Evolutionary conservation across 2,329 filamentous ascomycete genomes (phyloP).

Genomic region (Fusarium nygamai): DNA sequence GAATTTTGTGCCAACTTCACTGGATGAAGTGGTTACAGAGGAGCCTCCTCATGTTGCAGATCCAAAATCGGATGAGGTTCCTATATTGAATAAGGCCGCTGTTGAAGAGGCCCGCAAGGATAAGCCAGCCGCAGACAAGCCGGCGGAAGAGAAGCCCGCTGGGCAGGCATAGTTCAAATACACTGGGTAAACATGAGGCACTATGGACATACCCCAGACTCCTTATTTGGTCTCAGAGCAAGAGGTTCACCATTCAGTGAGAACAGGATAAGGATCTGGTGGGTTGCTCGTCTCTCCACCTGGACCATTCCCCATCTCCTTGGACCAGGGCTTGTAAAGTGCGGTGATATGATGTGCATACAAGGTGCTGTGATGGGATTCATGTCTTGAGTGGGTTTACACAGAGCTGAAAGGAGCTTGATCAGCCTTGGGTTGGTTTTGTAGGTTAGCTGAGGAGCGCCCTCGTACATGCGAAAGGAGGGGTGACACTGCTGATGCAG

Average conservation of each 20-base stretch:
- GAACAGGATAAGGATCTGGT: conserved; percentile 1
- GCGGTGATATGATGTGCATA: neutral
- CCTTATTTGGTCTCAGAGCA: conserved; percentile 9
- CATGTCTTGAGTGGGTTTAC: neutral
- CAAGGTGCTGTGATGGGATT: conserved; percentile 7
- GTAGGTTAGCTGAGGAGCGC: neutral
- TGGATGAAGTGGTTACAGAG: conserved; percentile 63
- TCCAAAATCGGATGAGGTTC: conserved; percentile 31
- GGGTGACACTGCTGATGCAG: neutral
- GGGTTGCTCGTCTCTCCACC: neutral
- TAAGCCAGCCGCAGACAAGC: conserved; percentile 21
- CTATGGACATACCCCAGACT: conserved; percentile 1
- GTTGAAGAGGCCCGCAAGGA: conserved; percentile 31
- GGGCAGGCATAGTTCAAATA: conserved; percentile 7
- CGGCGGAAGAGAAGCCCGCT: conserved; percentile 7
- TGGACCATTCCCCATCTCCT: neutral
- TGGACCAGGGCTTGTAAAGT: conserved; percentile 3
- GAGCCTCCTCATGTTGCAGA: conserved; percentile 54
- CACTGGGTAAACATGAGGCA: conserved; percentile 7
- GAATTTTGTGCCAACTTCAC: conserved; percentile 62
- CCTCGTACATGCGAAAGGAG: conserved; percentile 8
- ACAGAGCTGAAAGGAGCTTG: neutral
- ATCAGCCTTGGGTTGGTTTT: neutral
- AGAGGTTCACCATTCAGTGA: conserved; percentile 6
- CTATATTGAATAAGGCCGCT: conserved; percentile 30